A percentile compares a stretch with the other conserved stretches of the same genome.
phyloP scores from a whole-genome alignment of 2,329 filamentous ascomycete genomes.

The Hyphodiscus sp. region DNA sequence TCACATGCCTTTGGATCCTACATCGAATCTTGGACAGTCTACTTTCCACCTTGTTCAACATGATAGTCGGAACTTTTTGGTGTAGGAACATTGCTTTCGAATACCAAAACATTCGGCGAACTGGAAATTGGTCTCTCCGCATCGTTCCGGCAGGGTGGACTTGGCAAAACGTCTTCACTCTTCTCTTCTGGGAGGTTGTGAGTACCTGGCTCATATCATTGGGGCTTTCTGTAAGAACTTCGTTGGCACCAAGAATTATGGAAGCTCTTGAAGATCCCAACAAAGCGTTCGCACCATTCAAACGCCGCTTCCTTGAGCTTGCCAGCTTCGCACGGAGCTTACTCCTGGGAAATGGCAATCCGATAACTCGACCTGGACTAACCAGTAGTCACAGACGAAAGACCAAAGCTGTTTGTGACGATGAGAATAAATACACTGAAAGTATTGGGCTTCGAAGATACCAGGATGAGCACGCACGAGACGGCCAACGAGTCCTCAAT shows the following conservation, averaged over 20 bases:
- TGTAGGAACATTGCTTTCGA: neutral
- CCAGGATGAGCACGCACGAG: neutral
- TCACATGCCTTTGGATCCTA: conserved; percentile 2
- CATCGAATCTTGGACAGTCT: neutral
- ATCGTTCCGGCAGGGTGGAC: neutral
- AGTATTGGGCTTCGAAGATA: conserved; percentile 4
- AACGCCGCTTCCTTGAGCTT: neutral
- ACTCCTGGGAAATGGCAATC: neutral
- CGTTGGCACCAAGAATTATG: conserved; percentile 1
- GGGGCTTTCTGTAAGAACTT: conserved; percentile 1
- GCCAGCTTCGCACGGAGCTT: neutral
- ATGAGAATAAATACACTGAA: neutral
- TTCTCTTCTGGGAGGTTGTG: conserved; percentile 5
- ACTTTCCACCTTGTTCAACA: neutral
- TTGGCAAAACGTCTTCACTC: neutral
- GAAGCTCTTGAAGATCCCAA: neutral
- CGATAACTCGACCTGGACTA: neutral
- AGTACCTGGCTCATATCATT: conserved; percentile 6
- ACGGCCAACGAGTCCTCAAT: conserved; percentile 1
- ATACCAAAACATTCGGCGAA: neutral
- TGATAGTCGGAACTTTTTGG: neutral
- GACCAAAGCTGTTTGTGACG: neutral
- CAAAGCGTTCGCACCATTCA: neutral
- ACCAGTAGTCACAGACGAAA: neutral
- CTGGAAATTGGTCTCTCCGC: neutral